These are phyloP conservation scores for Hippophae gyantsensis DNA, from an alignment of 306 rosid species.

Conservation along the genomic window DNA sequence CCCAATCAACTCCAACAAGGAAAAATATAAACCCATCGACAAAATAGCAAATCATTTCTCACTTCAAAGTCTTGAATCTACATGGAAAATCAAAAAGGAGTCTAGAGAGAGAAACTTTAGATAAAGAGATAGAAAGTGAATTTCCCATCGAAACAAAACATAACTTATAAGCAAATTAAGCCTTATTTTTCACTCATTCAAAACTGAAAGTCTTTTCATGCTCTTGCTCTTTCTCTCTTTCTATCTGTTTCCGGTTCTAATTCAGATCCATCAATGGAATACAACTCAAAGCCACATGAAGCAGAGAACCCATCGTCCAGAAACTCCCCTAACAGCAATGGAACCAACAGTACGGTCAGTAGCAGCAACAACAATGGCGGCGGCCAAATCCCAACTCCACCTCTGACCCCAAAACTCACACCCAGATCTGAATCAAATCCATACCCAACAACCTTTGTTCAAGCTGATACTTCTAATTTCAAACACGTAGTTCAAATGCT, in stretches of 20 bases:
- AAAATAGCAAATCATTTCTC: background rate
- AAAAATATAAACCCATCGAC: background rate
- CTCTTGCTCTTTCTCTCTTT: conserved; percentile 21
- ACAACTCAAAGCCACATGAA: conserved; percentile 46
- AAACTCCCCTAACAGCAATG: conserved; percentile 63
- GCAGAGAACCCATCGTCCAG: conserved; percentile 40
- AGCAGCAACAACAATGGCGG: conserved; percentile 23
- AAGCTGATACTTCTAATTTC: conserved; percentile 37
- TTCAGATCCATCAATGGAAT: conserved; percentile 49
- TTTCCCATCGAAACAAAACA: conserved; percentile 30
- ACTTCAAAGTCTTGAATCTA: conserved; percentile 6
- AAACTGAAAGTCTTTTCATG: conserved; percentile 3
- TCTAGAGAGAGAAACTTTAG: conserved; percentile 9
- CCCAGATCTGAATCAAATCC: conserved; percentile 96
- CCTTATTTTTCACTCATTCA: conserved; percentile 52
- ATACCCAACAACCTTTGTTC: conserved; percentile 47
- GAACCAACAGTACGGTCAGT: conserved; percentile 22
- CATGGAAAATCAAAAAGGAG: background rate
- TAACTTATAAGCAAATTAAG: conserved; percentile 31
- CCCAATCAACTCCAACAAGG: conserved; percentile 19
- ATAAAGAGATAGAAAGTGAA: conserved; percentile 6
- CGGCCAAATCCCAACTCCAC: conserved; percentile 42
- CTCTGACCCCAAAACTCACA: conserved; percentile 52
- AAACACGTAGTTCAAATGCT: conserved; percentile 41
- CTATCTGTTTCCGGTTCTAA: background rate